phyloP scores from a whole-genome alignment of 2,329 filamentous ascomycete species.

The Arthrinium phaeospermum region DNA sequence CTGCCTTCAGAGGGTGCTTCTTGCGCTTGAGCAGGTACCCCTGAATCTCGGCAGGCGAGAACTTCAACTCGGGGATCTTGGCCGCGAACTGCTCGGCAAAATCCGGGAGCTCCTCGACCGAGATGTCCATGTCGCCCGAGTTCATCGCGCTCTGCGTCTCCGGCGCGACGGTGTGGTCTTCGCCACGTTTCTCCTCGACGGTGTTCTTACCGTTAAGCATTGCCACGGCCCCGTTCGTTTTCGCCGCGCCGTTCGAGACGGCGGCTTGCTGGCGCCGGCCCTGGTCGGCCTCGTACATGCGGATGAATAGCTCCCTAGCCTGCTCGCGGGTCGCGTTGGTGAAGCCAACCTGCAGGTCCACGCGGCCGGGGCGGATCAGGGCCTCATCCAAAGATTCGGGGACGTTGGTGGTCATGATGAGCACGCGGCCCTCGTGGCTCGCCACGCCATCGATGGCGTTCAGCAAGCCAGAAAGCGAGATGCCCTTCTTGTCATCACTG shows the following conservation, averaged over 20 bases:
- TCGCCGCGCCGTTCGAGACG: slow-evolving; percentile 17
- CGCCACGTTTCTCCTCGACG: slow-evolving; percentile 14
- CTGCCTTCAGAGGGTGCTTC: slow-evolving; percentile 60
- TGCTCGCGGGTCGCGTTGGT: slow-evolving; percentile 60
- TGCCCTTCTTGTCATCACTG: slow-evolving; percentile 52
- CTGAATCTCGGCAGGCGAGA: slow-evolving; percentile 65
- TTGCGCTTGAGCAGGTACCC: slow-evolving; percentile 69
- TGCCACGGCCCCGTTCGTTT: neutral
- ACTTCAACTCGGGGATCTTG: slow-evolving; percentile 47
- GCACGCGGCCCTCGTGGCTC: slow-evolving; percentile 76
- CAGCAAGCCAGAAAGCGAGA: slow-evolving; percentile 78
- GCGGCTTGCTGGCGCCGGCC: slow-evolving; percentile 22
- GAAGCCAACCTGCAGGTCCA: slow-evolving; percentile 74
- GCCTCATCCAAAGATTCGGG: slow-evolving; percentile 76
- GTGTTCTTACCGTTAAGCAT: neutral
- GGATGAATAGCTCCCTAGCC: slow-evolving; percentile 62
- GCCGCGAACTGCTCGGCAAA: slow-evolving; percentile 57
- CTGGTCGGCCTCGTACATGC: slow-evolving; percentile 62
- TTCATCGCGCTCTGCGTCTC: slow-evolving; percentile 26
- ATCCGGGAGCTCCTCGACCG: slow-evolving; percentile 45
- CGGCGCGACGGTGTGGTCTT: slow-evolving; percentile 21
- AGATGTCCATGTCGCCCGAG: slow-evolving; percentile 40
- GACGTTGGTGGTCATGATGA: slow-evolving; percentile 84
- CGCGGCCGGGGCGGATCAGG: slow-evolving; percentile 74
- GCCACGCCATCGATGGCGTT: slow-evolving; percentile 86